Percentiles rank a stretch among this genome's conserved stretches.
Evolutionary conservation across 306 rosid species (phyloP).

Genomic region (Inga leiocalycina): DNA sequence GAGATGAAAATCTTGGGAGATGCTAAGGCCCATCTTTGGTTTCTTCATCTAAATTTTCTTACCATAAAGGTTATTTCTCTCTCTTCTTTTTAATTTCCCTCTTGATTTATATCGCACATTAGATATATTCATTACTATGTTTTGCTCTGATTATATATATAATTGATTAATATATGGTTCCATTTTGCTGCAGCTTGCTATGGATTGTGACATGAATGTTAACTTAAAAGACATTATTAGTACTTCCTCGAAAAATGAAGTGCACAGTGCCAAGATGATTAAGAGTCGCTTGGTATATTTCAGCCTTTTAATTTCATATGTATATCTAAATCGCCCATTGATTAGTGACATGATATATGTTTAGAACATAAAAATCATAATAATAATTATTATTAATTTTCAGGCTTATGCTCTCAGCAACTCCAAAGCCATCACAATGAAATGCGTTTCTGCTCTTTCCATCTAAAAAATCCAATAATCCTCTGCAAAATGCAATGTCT

Average conservation of each 20-base stretch:
- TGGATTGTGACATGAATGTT: conserved; percentile 50
- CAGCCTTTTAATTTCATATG: too few relatives aligned
- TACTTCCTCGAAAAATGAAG: conserved; percentile 31
- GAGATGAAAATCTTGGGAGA: conserved; percentile 46
- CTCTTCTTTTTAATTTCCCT: background rate
- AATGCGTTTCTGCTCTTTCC: conserved; percentile 41
- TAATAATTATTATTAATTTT: background rate
- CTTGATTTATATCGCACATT: background rate
- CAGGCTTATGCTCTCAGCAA: conserved; percentile 41
- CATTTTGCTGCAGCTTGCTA: conserved; percentile 40
- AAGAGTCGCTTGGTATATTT: conserved; percentile 35
- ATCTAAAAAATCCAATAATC: conserved; percentile 26
- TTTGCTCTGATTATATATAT: background rate
- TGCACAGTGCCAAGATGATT: conserved; percentile 16
- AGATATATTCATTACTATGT: background rate
- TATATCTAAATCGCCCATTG: background rate
- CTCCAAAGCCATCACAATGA: conserved; percentile 31
- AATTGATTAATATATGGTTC: background rate
- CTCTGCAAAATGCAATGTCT: background rate
- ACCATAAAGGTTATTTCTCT: background rate
- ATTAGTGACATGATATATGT: background rate
- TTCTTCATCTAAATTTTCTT: conserved; percentile 22
- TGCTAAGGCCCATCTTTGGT: conserved; percentile 45
- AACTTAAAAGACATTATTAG: conserved; percentile 32
- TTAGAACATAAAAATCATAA: background rate